phyloP scores from a whole-genome alignment of 2,329 filamentous ascomycete species.

The Chrysosphaeria jannelii region DNA sequence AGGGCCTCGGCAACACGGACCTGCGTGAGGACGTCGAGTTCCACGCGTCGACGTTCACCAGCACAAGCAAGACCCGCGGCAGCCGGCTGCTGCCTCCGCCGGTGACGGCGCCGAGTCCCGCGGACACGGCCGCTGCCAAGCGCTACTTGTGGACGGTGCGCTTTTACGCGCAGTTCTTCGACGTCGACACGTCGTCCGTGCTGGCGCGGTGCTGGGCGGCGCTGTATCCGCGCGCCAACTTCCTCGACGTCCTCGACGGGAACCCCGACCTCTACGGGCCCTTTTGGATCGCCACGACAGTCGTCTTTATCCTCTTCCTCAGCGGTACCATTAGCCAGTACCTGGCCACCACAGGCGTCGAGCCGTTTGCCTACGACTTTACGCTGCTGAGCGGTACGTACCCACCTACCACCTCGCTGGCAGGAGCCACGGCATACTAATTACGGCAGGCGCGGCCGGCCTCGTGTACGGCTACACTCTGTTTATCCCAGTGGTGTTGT shows the following conservation, averaged over 20 bases:
- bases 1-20: slow-evolving; percentile 94
- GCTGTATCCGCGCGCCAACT: slow-evolving; percentile 77
- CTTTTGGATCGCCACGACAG: slow-evolving; percentile 96
- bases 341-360: slow-evolving; percentile 33
- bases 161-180: slow-evolving; percentile 96
- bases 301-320: slow-evolving; percentile 81
- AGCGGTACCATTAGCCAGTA: slow-evolving; percentile 90
- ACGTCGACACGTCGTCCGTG: slow-evolving; percentile 82
- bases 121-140: slow-evolving; percentile 20
- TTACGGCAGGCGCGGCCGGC: slow-evolving; percentile 56
- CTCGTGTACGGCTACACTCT: slow-evolving; percentile 88
- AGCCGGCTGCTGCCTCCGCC: slow-evolving; percentile 22
- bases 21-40: slow-evolving; percentile 98
- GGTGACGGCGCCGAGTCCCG: slow-evolving; percentile 17
- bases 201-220: slow-evolving; percentile 62
- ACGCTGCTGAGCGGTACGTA: slow-evolving; percentile 58
- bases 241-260: slow-evolving; percentile 86
- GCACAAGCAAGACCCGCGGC: slow-evolving; percentile 18
- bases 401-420: too few relatives aligned
- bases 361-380: slow-evolving; percentile 77
- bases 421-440: too few relatives aligned
- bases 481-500: slow-evolving; percentile 58
- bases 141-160: slow-evolving; percentile 73
- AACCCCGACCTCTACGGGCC: slow-evolving; percentile 93
- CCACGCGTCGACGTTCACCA: slow-evolving; percentile 38